A percentile compares a stretch with the other conserved stretches of the same genome.
These are phyloP conservation scores for Mariannaea sp. DNA, from an alignment of 2,329 filamentous ascomycete genomes.

Conservation along the genomic window DNA sequence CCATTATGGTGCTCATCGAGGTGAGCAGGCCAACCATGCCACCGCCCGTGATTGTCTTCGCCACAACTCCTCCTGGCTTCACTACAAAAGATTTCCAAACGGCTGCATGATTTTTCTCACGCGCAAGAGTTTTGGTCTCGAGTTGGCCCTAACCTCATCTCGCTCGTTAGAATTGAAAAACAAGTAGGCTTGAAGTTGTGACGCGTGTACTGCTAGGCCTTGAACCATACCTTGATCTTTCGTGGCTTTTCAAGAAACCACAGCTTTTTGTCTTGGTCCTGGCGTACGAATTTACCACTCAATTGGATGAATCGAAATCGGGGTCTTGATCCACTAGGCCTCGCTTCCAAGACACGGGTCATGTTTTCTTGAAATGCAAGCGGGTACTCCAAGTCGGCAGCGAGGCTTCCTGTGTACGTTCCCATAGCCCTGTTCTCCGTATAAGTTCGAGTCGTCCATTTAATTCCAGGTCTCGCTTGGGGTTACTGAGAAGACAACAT, in stretches of 20 bases:
- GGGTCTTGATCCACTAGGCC: too few relatives aligned
- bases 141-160: slow-evolving; percentile 21
- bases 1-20: slow-evolving; percentile 11
- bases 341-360: slow-evolving; percentile 2
- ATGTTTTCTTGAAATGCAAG: slow-evolving; percentile 24
- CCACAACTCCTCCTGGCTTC: slow-evolving; percentile 23
- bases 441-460: background rate
- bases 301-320: slow-evolving; percentile 41
- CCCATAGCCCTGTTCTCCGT: slow-evolving; percentile 26
- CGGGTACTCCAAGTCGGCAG: slow-evolving; percentile 31
- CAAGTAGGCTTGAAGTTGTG: too few relatives aligned
- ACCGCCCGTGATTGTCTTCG: background rate
- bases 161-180: background rate
- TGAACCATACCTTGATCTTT: slow-evolving; percentile 24
- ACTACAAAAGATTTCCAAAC: slow-evolving; percentile 29
- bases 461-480: background rate
- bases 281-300: slow-evolving; percentile 42
- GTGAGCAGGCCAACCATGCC: background rate
- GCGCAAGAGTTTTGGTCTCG: slow-evolving; percentile 18
- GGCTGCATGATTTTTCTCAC: slow-evolving; percentile 13
- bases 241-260: slow-evolving; percentile 31
- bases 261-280: slow-evolving; percentile 40
- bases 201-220: rapidly evolving
- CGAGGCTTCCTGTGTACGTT: slow-evolving; percentile 23
- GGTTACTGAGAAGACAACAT: background rate